Evolutionary conservation across 768 basidiomycete genomes (phyloP), one percentile per base, ranked within the genome.

Genomic region (Phlegmacium glaucopus): DNA sequence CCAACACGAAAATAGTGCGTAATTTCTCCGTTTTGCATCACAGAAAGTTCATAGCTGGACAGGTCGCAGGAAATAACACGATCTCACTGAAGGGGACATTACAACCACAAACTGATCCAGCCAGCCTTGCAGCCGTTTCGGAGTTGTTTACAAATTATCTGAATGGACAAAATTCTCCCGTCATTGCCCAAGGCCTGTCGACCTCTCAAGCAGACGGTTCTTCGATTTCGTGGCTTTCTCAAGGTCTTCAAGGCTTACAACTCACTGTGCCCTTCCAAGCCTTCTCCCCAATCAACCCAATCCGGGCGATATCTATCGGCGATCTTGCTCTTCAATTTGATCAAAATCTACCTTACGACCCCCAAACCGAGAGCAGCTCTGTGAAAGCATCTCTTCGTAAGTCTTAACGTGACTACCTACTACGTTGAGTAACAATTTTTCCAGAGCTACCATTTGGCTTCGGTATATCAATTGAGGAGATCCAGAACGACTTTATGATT

Each of bases 381-480:
- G 76, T 88, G 13, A 68, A 75, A 18, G 86, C 85, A 9, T 63
- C 62, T 17, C 70, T 88, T 51, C 60, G 82, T 83, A 62, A 47
- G 73, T 60, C 22, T 15, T 17, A 15, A n/a, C 48, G n/a, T 36
- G 37, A 18, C 18, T 2, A 9, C 26, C 12, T 9, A 11, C 44
- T 40, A 25, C n/a, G n/a, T 26, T 28, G 15, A 39, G 48, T 48
- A 28, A 49, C 44, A 10, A 47, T 26, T n/a, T 16, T 15, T 10
- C 16, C 49, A 85, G 84, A 75, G 52, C 65, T 89, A 30, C 87
- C 87, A 27, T 89, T 89, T 50, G 87, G 87, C 9, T 89, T 89
- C 61, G 66, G 65, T 22, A 7, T 87, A 13, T 65, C 68, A 1
- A 78, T 88, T 43, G 73, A 69, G 25, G 61, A 84, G 49, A 87